Evolutionary conservation across 352 stramenopile genomes (phyloP).

Genomic region (Pythium utonaiense): DNA sequence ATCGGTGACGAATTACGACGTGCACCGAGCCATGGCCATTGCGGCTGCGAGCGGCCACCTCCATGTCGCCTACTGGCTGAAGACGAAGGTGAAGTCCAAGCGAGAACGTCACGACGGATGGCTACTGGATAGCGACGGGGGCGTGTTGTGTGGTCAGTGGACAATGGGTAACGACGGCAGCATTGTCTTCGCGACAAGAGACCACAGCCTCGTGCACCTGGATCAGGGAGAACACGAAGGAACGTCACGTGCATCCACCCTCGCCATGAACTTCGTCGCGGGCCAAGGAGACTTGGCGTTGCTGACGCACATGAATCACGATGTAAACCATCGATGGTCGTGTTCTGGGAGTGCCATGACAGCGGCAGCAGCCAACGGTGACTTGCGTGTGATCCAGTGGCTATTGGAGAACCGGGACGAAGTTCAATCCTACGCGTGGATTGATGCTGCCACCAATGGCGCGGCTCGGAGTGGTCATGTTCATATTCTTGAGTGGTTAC

Average conservation of each 20-base stretch:
- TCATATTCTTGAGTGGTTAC: slow-evolving; percentile 24
- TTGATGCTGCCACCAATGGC: slow-evolving; percentile 11
- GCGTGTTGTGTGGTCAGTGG: background rate
- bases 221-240: background rate
- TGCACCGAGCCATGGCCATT: slow-evolving; percentile 35
- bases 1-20: background rate
- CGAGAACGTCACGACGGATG: background rate
- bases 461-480: slow-evolving; percentile 30
- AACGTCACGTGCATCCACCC: background rate
- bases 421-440: no score
- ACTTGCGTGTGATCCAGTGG: slow-evolving; percentile 34
- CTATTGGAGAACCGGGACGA: slow-evolving; percentile 26
- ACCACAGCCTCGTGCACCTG: background rate
- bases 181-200: background rate
- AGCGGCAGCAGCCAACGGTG: slow-evolving; percentile 29
- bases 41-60: slow-evolving; percentile 37
- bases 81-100: slow-evolving; percentile 18
- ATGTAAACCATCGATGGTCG: slow-evolving; percentile 6
- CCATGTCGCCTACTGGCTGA: slow-evolving; percentile 33
- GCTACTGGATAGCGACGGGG: background rate
- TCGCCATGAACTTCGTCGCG: slow-evolving; percentile 30
- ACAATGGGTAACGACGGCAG: background rate
- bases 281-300: slow-evolving; percentile 27
- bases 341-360: slow-evolving; percentile 39
- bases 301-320: slow-evolving; percentile 30